Evolutionary conservation across 2,329 filamentous ascomycete species (phyloP).

Genomic region (Cercospora sojina): DNA sequence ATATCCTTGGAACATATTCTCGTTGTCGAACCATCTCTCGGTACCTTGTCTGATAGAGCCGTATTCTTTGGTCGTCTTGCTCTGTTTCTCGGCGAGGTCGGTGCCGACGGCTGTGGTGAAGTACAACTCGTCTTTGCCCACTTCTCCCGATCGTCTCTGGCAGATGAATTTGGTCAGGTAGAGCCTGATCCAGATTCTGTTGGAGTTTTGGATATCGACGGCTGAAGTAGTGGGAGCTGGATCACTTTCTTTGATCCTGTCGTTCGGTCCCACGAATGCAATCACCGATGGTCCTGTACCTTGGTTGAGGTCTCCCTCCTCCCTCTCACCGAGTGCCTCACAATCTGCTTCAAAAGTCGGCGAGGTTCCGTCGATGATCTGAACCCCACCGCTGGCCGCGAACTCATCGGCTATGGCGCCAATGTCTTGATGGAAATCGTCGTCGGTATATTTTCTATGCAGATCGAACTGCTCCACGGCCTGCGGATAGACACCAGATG

Average conservation of each 20-base stretch:
- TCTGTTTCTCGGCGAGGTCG: not conserved
- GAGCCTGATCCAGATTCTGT: not conserved
- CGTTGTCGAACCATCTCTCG: not conserved
- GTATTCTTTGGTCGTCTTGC: not conserved
- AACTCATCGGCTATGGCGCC: not conserved
- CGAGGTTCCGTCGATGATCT: not conserved
- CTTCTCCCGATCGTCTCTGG: not conserved
- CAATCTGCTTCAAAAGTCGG: not conserved
- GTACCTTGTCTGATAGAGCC: not conserved
- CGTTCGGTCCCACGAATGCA: not conserved
- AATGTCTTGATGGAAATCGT: not conserved
- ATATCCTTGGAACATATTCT: not conserved
- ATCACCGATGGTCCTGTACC: not conserved
- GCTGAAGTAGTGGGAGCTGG: too few species aligned
- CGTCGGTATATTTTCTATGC: not conserved
- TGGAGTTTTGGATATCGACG: not conserved
- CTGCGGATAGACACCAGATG: too few species aligned
- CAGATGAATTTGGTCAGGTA: not conserved
- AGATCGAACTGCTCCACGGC: too few species aligned
- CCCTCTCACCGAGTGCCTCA: not conserved
- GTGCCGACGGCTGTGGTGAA: not conserved
- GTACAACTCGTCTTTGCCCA: not conserved
- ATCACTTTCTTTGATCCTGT: not conserved
- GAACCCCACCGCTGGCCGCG: not conserved
- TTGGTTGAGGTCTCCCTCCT: not conserved